Conservation (phyloP, 2,329 filamentous ascomycete species). For the Penicillium sp. region DNA sequence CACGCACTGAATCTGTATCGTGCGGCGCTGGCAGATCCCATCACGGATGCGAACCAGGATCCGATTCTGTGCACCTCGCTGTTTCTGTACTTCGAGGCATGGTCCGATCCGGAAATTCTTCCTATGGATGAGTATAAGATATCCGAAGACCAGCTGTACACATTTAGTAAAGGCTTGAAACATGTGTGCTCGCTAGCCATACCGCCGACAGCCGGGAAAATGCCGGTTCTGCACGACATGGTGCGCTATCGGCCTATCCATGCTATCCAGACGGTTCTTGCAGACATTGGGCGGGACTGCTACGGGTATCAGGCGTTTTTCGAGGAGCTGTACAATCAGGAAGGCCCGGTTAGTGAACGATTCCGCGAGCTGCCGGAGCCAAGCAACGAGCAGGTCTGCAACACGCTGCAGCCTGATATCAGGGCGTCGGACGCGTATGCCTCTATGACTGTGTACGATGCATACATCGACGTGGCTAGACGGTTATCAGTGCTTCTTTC, state of each 20-base stretch:
- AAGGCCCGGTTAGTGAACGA: not conserved
- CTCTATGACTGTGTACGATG: not conserved
- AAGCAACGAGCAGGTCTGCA: not conserved
- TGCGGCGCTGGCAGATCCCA: not conserved
- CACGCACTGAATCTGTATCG: conserved; percentile 6
- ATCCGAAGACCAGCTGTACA: conserved; percentile 5
- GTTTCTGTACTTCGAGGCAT: conserved; percentile 11
- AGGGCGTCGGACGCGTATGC: not conserved
- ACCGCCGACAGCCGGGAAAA: not conserved
- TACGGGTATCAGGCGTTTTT: not conserved
- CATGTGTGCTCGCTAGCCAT: conserved; percentile 1
- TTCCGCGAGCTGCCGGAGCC: not conserved
- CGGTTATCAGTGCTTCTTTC: conserved; percentile 12
- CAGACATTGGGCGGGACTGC: not conserved
- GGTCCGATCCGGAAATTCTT: conserved; percentile 1
- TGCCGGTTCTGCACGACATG: not conserved
- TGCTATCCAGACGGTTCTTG: not conserved
- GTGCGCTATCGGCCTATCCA: conserved; percentile 5
- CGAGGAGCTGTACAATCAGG: not conserved
- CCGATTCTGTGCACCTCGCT: conserved; percentile 9
- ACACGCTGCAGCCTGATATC: not conserved
- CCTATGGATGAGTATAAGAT: not conserved
- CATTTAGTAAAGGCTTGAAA: not conserved
- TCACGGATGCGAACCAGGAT: conserved; percentile 4
- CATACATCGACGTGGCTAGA: conserved; percentile 4